Conservation (phyloP, 495 filamentous ascomycete species). For the Lasiosphaeria miniovina region DNA sequence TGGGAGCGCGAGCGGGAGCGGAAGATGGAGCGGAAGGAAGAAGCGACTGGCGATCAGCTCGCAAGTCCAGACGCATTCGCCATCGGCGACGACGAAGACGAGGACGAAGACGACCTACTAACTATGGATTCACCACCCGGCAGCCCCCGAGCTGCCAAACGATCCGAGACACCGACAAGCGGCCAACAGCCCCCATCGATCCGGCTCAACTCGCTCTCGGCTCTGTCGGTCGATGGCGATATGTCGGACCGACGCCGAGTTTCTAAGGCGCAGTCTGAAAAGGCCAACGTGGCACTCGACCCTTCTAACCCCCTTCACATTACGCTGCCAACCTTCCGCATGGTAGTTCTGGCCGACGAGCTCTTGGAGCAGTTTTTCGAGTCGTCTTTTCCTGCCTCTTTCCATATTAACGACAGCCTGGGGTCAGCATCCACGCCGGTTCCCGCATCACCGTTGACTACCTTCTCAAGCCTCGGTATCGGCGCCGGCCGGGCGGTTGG, state of each 20-base stretch:
- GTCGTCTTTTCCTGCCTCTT: conserved; percentile 65
- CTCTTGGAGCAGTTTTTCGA: conserved; percentile 96
- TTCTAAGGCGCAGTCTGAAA: conserved; percentile 54
- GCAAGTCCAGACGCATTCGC: conserved; percentile 59
- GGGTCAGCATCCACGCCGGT: conserved; percentile 50
- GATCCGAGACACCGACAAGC: conserved; percentile 17
- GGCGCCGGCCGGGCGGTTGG: conserved; percentile 41
- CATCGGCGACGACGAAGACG: conserved; percentile 72
- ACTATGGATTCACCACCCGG: conserved; percentile 43
- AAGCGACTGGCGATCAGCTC: conserved; percentile 32
- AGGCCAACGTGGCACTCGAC: conserved; percentile 85
- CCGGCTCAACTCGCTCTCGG: conserved; percentile 21
- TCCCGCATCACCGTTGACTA: conserved; percentile 53
- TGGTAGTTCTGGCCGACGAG: conserved; percentile 96
- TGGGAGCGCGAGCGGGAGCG: no score
- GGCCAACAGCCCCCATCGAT: conserved; percentile 18
- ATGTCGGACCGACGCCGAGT: conserved; percentile 33
- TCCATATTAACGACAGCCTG: conserved; percentile 50
- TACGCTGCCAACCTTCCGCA: conserved; percentile 95
- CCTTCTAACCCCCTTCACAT: conserved; percentile 90
- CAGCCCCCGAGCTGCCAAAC: conserved; percentile 36
- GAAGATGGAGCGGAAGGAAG: conserved; percentile 12
- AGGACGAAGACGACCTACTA: conserved; percentile 64
- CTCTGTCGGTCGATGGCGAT: conserved; percentile 7
- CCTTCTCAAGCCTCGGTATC: conserved; percentile 68